These are phyloP conservation scores for Castanea crenata DNA, from an alignment of 306 rosid species.

Conservation along the genomic window DNA sequence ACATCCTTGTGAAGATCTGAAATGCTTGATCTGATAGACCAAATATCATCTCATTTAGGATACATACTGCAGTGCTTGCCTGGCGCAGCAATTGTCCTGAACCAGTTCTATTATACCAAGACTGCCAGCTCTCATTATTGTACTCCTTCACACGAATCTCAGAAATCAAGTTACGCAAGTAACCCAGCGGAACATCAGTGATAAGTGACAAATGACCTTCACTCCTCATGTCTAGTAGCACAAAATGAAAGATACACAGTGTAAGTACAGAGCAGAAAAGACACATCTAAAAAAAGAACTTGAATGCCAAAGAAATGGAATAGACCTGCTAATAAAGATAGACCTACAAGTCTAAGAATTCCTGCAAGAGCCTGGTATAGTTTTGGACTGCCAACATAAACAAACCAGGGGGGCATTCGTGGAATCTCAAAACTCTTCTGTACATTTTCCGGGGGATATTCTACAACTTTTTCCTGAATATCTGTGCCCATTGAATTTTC, in stretches of 20 bases:
- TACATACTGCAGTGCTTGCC: conserved; percentile 90
- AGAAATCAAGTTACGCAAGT: conserved; percentile 70
- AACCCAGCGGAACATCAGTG: conserved; percentile 67
- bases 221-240: conserved; percentile 53
- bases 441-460: conserved; percentile 24
- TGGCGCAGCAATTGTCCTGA: conserved; percentile 85
- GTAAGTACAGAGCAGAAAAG: conserved; percentile 14
- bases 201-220: conserved; percentile 65
- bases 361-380: conserved; percentile 78
- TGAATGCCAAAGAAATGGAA: conserved; percentile 21
- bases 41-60: conserved; percentile 87
- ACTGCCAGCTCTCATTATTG: conserved; percentile 74
- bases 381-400: conserved; percentile 57
- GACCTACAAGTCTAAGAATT: conserved; percentile 81
- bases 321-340: conserved; percentile 75
- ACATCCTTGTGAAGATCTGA: conserved; percentile 46
- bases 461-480: conserved; percentile 45
- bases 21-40: conserved; percentile 79
- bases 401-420: conserved; percentile 96
- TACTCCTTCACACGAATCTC: conserved; percentile 73
- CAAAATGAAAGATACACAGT: conserved; percentile 8
- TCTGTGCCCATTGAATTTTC: conserved; percentile 35
- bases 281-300: conserved; percentile 1
- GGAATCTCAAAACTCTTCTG: conserved; percentile 62
- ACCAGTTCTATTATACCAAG: conserved; percentile 84